phyloP scores from a whole-genome alignment of 139 green algal genomes.

The Tetratostichococcus sp. region DNA sequence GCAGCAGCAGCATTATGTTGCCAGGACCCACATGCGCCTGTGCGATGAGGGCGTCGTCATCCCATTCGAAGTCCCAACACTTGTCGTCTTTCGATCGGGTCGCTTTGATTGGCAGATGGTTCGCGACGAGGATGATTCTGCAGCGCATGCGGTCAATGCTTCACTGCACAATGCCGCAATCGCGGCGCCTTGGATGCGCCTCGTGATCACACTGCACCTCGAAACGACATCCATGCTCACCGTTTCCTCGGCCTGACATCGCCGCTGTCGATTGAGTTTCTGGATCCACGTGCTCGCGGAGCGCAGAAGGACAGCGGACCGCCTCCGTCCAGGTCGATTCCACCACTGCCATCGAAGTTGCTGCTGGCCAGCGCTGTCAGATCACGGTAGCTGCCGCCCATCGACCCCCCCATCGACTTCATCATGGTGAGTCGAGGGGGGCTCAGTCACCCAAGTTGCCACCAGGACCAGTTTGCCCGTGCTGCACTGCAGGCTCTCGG shows the following conservation, averaged over 20 bases:
- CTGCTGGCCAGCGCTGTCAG: constrained; percentile 3
- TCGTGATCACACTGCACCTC: too few relatives aligned
- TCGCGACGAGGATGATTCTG: constrained; percentile 89
- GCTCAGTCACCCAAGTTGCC: too few relatives aligned
- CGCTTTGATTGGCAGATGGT: constrained; percentile 80
- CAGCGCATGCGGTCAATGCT: neutral
- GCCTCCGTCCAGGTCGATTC: neutral
- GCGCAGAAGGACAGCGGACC: constrained; percentile 15
- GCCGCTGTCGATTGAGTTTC: constrained; percentile 5
- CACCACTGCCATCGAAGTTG: neutral
- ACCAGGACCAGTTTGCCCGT: too few relatives aligned
- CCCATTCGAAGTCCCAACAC: constrained; percentile 86
- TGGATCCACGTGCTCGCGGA: neutral
- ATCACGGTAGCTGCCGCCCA: constrained; percentile 2
- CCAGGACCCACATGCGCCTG: constrained; percentile 73
- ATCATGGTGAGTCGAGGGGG: neutral
- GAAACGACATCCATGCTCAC: neutral
- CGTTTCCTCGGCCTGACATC: neutral
- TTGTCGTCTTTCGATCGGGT: constrained; percentile 28
- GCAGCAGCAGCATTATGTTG: too few relatives aligned
- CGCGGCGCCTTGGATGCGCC: neutral
- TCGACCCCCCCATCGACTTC: neutral
- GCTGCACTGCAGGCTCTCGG: too few relatives aligned
- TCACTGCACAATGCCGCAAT: neutral
- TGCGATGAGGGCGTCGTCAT: constrained; percentile 89